Base-by-base conservation (phyloP, 1,284 basidiomycete genomes). In the Coniophora puteana region DNA sequence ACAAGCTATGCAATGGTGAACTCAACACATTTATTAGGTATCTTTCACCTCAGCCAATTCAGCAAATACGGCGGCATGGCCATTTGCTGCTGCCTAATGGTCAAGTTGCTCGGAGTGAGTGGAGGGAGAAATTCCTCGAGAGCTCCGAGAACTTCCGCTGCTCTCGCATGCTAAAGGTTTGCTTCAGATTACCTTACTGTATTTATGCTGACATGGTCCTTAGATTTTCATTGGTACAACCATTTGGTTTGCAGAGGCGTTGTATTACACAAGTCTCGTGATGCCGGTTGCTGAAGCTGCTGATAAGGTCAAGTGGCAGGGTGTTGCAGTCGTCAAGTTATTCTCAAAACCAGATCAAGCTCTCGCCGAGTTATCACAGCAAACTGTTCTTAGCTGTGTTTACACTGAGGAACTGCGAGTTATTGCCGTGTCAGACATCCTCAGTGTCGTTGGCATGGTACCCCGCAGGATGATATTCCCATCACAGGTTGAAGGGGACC, bases 381-480 rank as follows among this genome's bases (percentile, higher is more conserved):
- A 40, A 0, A 57, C 60, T 2, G 26, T 62, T 4, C 50, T 44
- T 27, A 44, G 46, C 3, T 58, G 49, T 33, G 8, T 29, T 11
- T 47, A 53, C 17, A 47, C 36, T 4, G 47, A 47, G 2, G 38
- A 44, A 7, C 21, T 59, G 4, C 10, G 7, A 8, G 48, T 62
- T 4, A 38, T 62, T 22, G 32, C 41, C 5, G 44, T 44, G 0
- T 43, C 52, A 30, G 17, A 40, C 0, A 54, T 63, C 25, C 17
- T 38, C 7, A 47, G 58, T 14, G 56, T 62, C 6, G 53, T 64
- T 1, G 51, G 51, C 1, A 58, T 64, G 57, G 40, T 47, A 8
- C 50, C 45, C 5, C 38, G 34, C 18, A 39, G n/a, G 14, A 18
- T 29, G 13, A 16, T 18, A 23, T n/a, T 40, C 14, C 38, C 30